A percentile compares a stretch with the other conserved stretches of the same genome.
These are phyloP conservation scores for Solanum hybrid DNA, from an alignment of 305 asterid genomes.

Conservation along the genomic window DNA sequence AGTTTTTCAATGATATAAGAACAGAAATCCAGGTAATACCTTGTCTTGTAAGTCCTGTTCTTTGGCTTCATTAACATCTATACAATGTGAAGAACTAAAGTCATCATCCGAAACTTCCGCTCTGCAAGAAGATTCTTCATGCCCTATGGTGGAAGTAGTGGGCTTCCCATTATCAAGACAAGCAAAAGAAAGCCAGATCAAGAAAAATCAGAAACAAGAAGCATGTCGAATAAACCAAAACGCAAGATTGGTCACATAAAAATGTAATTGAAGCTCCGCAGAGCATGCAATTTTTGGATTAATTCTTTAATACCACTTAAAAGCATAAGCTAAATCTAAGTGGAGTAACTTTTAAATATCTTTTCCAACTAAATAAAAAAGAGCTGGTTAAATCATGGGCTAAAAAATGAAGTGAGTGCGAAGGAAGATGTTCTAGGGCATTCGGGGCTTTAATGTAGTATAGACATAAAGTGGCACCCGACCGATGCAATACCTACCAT, in stretches of 20 bases:
- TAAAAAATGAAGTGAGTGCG: not conserved
- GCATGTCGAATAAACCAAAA: not conserved
- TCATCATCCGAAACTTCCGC: constrained; percentile 10
- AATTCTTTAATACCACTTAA: not conserved
- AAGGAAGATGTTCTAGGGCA: not conserved
- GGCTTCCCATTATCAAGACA: not conserved
- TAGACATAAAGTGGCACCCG: not conserved
- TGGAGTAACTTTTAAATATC: not conserved
- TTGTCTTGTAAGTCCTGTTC: not conserved
- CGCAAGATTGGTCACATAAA: not conserved
- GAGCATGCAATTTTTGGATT: not conserved
- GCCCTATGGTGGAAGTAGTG: constrained; percentile 5
- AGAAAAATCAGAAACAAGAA: not conserved
- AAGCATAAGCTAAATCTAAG: not conserved
- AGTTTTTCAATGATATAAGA: not conserved
- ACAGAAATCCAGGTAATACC: not conserved
- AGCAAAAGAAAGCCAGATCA: not conserved
- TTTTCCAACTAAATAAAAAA: not conserved
- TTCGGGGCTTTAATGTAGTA: not conserved
- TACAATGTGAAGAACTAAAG: constrained; percentile 11
- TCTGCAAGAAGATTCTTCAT: constrained; percentile 13
- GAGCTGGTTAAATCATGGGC: not conserved
- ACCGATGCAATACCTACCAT: constrained; percentile 14
- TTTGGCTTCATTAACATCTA: constrained; percentile 9
- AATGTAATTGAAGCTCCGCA: not conserved